Conservation (phyloP, 257 asterid species). For the Solanum virginianum region DNA sequence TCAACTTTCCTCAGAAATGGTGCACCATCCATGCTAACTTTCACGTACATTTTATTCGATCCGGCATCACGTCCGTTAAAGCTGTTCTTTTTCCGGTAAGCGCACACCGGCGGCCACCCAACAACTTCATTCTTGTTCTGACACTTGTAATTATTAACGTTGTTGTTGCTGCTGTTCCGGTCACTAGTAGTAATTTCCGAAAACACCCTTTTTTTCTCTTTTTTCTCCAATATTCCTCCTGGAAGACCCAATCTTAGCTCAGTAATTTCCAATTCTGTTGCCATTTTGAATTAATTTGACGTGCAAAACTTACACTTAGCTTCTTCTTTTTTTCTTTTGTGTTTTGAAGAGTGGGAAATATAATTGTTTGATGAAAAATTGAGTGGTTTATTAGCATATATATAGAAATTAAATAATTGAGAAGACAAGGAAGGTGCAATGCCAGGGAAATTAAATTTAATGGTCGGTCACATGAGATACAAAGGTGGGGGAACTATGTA, state of each 20-base stretch:
- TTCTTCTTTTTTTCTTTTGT: neutral
- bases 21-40: conserved; percentile 87
- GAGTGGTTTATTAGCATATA: neutral
- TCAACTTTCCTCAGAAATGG: conserved; percentile 76
- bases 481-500: conserved; percentile 42
- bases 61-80: conserved; percentile 1
- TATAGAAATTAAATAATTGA: conserved; percentile 6
- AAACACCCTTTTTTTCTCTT: conserved; percentile 38
- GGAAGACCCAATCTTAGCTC: conserved; percentile 86
- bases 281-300: conserved; percentile 13
- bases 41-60: conserved; percentile 42
- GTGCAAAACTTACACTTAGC: neutral
- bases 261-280: conserved; percentile 49
- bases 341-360: neutral
- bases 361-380: neutral
- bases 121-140: conserved; percentile 31
- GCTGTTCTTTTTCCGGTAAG: conserved; percentile 37
- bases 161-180: neutral
- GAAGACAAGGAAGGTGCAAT: conserved; percentile 7
- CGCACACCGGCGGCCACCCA: conserved; percentile 94
- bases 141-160: neutral
- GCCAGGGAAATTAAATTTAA: conserved; percentile 27
- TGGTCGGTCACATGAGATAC: conserved; percentile 72
- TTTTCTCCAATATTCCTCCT: conserved; percentile 26
- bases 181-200: conserved; percentile 13